Evolutionary conservation across 768 basidiomycete genomes (phyloP), one percentile per base, ranked within the genome.

Genomic region (Agaricus blazei): DNA sequence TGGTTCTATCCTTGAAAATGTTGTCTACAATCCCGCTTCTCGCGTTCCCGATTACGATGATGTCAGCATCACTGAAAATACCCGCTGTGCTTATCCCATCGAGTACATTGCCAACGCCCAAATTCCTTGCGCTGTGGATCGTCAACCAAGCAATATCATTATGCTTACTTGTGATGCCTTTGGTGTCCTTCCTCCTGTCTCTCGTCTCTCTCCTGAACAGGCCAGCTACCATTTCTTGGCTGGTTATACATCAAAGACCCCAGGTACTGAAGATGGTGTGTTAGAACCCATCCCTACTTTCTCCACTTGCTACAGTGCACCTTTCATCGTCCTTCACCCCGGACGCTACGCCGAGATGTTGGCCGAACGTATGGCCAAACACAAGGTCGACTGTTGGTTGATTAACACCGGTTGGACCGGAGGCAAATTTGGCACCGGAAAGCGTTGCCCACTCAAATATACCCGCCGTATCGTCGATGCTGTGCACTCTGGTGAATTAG

Each of bases 341-440:
- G 83, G 90, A 36, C 88, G 94, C 59, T 99, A 99, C 72, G 96
- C 97, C 41, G 81, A 88, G 71, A 99, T 99, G 97, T 80, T 99
- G 62, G 93, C 96, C 0, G 87, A 92, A 62, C 85, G 90, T 64
- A 98, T 99, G 95, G 73, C 85, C 55, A 82, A 85, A 71, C 79
- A 90, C 76, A 81, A 90, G 53, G 93, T 94, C 63, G 73, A 93
- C 72, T 97, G 95, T 78, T 99, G 93, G 93, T 80, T 98, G 67
- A 90, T 99, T 83, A 98, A 99, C 87, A 99, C 96, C 2, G 96
- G 91, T 59, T 95, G 92, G 92, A 88, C 91, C 51, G 88, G 91
- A 54, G 96, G 96, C 70, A 93, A 92, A 71, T 99, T 84, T 70
- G 96, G 96, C 47, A 65, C 70, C 14, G 96, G 95, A 62, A 91